A percentile compares a stretch with the other conserved stretches of the same genome.
Evolutionary conservation across 495 filamentous ascomycete species (phyloP).

Genomic region (Delitschia confertaspora): DNA sequence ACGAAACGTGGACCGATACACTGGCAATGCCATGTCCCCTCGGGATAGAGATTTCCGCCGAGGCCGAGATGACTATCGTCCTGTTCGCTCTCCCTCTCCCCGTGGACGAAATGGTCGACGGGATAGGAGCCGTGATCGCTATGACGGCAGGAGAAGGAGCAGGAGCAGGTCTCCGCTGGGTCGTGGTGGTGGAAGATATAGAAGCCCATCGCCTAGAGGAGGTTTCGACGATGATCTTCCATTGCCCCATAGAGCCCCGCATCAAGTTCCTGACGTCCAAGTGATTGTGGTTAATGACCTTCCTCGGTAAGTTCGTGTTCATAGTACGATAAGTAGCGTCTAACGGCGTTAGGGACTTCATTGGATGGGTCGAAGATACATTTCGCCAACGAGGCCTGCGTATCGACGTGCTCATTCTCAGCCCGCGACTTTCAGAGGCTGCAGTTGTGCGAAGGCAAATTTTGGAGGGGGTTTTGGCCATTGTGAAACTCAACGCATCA

Average conservation of each 20-base stretch:
- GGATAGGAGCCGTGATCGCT: constrained; percentile 37
- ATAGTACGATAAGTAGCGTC: no score
- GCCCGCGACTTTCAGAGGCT: constrained; percentile 65
- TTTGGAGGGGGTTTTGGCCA: constrained; percentile 78
- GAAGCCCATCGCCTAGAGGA: constrained; percentile 58
- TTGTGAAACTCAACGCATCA: constrained; percentile 60
- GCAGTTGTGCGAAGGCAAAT: constrained; percentile 77
- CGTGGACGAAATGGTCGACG: constrained; percentile 23
- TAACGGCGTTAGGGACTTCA: constrained; percentile 52
- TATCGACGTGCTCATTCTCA: constrained; percentile 66
- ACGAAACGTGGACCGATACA: constrained; percentile 29
- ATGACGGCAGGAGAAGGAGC: constrained; percentile 41
- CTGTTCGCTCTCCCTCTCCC: constrained; percentile 54
- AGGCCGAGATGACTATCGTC: constrained; percentile 52
- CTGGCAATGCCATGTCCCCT: constrained; percentile 24
- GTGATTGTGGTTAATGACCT: constrained; percentile 73
- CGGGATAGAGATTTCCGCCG: constrained; percentile 27
- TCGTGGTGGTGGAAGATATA: constrained; percentile 46
- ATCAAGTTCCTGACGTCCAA: constrained; percentile 85
- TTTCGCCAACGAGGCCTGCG: constrained; percentile 63
- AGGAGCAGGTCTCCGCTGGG: constrained; percentile 45
- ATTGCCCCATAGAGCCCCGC: constrained; percentile 62
- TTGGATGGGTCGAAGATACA: constrained; percentile 67
- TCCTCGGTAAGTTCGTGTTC: constrained; percentile 48
- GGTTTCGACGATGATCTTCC: constrained; percentile 55